A percentile compares a stretch with the other conserved stretches of the same genome.
Evolutionary conservation across 495 filamentous ascomycete genomes (phyloP).

Genomic region (Neurospora sp.): DNA sequence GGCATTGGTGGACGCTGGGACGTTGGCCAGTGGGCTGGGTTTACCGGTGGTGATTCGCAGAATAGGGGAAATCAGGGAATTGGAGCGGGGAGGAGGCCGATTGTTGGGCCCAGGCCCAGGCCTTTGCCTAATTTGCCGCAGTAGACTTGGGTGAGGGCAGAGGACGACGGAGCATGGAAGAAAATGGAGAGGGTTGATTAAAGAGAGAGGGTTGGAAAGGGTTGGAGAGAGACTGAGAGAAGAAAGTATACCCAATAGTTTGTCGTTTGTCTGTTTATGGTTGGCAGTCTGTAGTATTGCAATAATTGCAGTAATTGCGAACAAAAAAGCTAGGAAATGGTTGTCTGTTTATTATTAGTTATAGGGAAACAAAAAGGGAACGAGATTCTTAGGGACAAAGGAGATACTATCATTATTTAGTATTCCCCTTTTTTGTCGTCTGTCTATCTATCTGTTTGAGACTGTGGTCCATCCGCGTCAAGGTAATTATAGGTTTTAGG

Average conservation of each 20-base stretch:
- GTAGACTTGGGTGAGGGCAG: neutral
- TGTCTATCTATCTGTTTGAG: neutral
- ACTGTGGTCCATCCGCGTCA: neutral
- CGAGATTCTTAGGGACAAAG: neutral
- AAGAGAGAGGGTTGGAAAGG: neutral
- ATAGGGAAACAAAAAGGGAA: neutral
- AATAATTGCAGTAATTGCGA: neutral
- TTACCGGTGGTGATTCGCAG: slow-evolving; percentile 73
- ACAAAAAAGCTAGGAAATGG: neutral
- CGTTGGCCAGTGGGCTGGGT: slow-evolving; percentile 77
- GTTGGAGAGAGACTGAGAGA: neutral
- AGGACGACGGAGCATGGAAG: neutral
- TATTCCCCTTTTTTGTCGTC: neutral
- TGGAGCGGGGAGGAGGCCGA: slow-evolving; percentile 66
- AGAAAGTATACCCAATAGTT: neutral
- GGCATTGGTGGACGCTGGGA: slow-evolving; percentile 64
- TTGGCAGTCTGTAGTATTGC: neutral
- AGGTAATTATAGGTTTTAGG: neutral
- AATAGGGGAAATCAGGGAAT: slow-evolving; percentile 62
- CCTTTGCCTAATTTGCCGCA: slow-evolving; percentile 42
- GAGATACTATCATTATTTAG: neutral
- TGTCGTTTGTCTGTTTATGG: neutral
- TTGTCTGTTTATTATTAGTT: neutral
- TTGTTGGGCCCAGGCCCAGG: slow-evolving; percentile 65
- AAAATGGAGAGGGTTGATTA: neutral